Conservation (phyloP, 345 rosid genomes). For the Kandelia obovata region DNA sequence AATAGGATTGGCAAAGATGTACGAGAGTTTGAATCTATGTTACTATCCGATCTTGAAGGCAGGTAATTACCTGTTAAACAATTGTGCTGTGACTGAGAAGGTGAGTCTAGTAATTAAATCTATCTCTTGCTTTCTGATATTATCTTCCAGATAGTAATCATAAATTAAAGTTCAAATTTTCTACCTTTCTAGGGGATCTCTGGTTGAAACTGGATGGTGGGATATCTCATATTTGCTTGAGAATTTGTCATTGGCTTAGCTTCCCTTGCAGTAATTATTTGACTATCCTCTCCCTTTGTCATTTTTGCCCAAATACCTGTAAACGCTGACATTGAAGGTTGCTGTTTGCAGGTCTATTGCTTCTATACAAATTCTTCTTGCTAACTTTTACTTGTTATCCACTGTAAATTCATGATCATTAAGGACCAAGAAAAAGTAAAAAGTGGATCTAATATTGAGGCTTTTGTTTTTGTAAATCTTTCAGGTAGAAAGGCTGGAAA, state of each 20-base stretch:
- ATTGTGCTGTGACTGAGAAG: constrained; percentile 57
- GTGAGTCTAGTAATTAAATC: constrained; percentile 25
- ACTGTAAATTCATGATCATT: constrained; percentile 47
- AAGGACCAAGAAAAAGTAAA: constrained; percentile 15
- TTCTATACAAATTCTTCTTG: constrained; percentile 66
- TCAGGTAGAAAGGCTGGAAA: constrained; percentile 71
- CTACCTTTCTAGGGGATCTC: constrained; percentile 54
- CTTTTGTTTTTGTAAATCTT: constrained; percentile 6
- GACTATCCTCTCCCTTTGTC: constrained; percentile 12
- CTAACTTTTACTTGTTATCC: constrained; percentile 62
- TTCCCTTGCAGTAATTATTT: constrained; percentile 50
- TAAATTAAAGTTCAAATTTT: constrained; percentile 15
- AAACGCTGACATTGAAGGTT: constrained; percentile 23
- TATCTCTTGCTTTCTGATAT: constrained; percentile 8
- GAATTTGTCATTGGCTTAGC: constrained; percentile 62
- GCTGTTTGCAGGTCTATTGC: constrained; percentile 44
- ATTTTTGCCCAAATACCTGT: constrained; percentile 6
- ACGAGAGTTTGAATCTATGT: constrained; percentile 74
- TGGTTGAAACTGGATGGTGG: constrained; percentile 91
- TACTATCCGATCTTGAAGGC: constrained; percentile 59
- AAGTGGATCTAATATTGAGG: constrained; percentile 9
- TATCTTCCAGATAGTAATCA: constrained; percentile 9
- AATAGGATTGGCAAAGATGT: constrained; percentile 65
- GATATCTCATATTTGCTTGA: constrained; percentile 77
- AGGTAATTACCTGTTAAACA: constrained; percentile 41